Evolutionary conservation across 805 yeast genomes (phyloP).

Genomic region (Metschnikowia rubicola): DNA sequence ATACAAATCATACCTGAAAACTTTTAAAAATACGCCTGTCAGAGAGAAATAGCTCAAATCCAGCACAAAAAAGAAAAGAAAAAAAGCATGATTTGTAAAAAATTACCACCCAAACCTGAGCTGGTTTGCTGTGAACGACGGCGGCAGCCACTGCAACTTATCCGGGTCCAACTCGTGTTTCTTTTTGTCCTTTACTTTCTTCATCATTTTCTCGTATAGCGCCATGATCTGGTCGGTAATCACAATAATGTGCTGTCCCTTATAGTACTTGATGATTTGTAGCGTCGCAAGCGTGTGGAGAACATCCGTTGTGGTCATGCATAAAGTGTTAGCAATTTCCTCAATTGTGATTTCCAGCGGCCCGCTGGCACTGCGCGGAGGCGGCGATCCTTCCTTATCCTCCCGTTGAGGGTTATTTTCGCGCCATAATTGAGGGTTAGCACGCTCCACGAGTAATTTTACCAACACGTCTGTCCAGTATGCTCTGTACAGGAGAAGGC

Average conservation of each 20-base stretch:
- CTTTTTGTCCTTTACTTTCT: constrained; percentile 57
- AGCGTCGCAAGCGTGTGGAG: constrained; percentile 89
- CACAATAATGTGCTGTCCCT: constrained; percentile 90
- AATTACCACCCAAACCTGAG: constrained; percentile 87
- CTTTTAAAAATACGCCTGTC: too few relatives aligned
- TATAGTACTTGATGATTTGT: constrained; percentile 85
- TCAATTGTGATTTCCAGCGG: constrained; percentile 71
- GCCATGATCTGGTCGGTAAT: constrained; percentile 78
- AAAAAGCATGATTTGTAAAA: too few relatives aligned
- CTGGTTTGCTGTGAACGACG: constrained; percentile 93
- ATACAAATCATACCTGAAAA: too few relatives aligned
- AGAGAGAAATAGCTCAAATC: too few relatives aligned
- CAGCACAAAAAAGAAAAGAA: too few relatives aligned
- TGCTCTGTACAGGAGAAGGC: constrained; percentile 88
- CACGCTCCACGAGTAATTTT: constrained; percentile 61
- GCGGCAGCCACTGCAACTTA: constrained; percentile 87
- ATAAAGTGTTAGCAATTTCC: constrained; percentile 77
- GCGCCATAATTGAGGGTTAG: constrained; percentile 35
- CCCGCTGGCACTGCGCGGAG: constrained; percentile 18
- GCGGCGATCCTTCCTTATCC: constrained; percentile 23
- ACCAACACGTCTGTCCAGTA: constrained; percentile 93
- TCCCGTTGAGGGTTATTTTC: constrained; percentile 39
- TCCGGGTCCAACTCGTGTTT: constrained; percentile 72
- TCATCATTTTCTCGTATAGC: constrained; percentile 62
- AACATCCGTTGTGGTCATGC: constrained; percentile 96